These are phyloP conservation scores for Hirschfeldia incana DNA, from an alignment of 345 rosid species.

Conservation along the genomic window DNA sequence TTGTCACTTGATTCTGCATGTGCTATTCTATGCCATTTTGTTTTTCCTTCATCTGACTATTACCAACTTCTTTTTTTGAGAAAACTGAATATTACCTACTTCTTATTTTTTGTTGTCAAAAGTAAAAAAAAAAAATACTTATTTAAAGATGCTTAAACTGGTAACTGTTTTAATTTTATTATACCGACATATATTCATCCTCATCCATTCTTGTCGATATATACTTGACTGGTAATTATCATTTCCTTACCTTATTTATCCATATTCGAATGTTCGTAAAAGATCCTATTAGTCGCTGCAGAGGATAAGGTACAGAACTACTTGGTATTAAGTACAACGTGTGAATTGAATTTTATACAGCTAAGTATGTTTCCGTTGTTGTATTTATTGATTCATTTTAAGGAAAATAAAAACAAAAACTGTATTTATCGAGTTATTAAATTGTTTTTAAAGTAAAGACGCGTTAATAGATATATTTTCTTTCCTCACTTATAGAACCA, in stretches of 20 bases:
- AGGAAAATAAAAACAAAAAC: not conserved
- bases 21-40: conserved; percentile 9
- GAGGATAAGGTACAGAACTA: not conserved
- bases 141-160: not conserved
- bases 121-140: not conserved
- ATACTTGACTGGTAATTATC: conserved; percentile 5
- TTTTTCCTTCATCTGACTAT: not conserved
- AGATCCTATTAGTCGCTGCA: not conserved
- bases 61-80: not conserved
- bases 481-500: not conserved
- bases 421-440: conserved; percentile 9
- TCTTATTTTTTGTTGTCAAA: not conserved
- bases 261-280: not conserved
- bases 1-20: conserved; percentile 30
- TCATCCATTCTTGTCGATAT: conserved; percentile 1
- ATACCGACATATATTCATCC: conserved; percentile 22
- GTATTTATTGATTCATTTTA: not conserved
- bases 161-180: not conserved
- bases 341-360: not conserved
- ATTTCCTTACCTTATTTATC: conserved; percentile 6
- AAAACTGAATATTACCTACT: too few relatives aligned
- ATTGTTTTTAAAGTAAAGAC: conserved; percentile 11
- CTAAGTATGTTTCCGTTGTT: not conserved
- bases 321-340: not conserved
- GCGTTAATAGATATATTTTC: conserved; percentile 24